Evolutionary conservation across 495 filamentous ascomycete genomes (phyloP).

Genomic region (Aspergillus conjunctus): DNA sequence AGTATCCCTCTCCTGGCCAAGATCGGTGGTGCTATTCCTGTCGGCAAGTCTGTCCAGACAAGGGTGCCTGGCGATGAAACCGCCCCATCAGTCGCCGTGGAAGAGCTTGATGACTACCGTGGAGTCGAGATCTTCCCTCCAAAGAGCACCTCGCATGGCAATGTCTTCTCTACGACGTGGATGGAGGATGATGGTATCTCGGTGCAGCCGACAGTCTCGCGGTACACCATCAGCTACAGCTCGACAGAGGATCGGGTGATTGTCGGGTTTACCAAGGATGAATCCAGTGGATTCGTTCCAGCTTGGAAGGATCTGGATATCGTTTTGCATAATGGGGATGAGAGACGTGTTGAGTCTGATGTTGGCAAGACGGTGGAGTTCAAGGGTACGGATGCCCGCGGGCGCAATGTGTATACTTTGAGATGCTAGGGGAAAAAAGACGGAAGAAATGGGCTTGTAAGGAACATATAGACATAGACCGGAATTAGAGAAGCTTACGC

Average conservation of each 20-base stretch:
- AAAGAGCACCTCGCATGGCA: constrained; percentile 34
- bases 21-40: constrained; percentile 59
- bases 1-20: constrained; percentile 65
- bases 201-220: constrained; percentile 41
- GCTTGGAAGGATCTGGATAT: constrained; percentile 57
- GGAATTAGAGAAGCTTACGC: too few species aligned
- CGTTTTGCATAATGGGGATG: constrained; percentile 54
- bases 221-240: constrained; percentile 46
- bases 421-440: constrained; percentile 27
- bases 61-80: constrained; percentile 56
- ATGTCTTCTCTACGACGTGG: constrained; percentile 54
- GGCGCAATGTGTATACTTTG: constrained; percentile 42
- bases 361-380: constrained; percentile 34
- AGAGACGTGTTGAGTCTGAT: constrained; percentile 43
- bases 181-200: constrained; percentile 67
- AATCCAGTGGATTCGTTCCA: constrained; percentile 45
- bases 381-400: constrained; percentile 37
- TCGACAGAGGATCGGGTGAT: constrained; percentile 47
- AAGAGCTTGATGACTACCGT: constrained; percentile 62
- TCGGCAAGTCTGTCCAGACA: constrained; percentile 59
- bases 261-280: constrained; percentile 42
- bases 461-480: too few species aligned
- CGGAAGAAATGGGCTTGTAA: too few species aligned
- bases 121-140: constrained; percentile 68
- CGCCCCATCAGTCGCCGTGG: constrained; percentile 49